Evolutionary conservation across 352 stramenopile genomes (phyloP), one percentile per base, ranked within the genome.

Genomic region (Pythium rhizo-oryzae): DNA sequence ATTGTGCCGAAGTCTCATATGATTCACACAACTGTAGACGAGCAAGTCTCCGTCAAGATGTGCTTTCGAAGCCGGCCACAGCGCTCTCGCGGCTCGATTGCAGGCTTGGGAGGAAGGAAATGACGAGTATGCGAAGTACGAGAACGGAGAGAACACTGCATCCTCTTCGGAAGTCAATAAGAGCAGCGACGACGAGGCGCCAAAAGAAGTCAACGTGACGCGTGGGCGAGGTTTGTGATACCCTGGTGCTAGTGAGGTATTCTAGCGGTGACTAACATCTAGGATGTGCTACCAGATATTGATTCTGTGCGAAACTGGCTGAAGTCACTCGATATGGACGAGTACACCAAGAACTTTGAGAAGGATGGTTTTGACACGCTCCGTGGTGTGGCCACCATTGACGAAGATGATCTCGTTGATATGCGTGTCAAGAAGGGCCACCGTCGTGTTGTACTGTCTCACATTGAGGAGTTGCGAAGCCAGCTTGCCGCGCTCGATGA

Each of bases 351-450:
- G 59, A 91, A 89, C 75, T 96, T 96, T 70, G 87, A 96, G 62
- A 90, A 91, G 58, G 88, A 96, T 70, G 88, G 88, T 19, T 96
- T 96, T 65, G 88, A 96, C 72, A 94, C 86, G 47, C 69, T 96
- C 13, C 84, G 87, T 52, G 87, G 86, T 43, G 86, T 96, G 33
- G 86, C 87, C 41, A 96, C 86, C 16, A 94, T 96, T 43, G 82
- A 96, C 53, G 88, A 96, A 81, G 80, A 92, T 24, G 88, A 96
- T 46, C 74, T 96, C 56, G 87, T 94, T 55, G 88, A 96, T 55
- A 96, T 96, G 88, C 71, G 85, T 41, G 88, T 96, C 57, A 96
- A 96, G 75, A 96, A 96, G 65, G 88, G 87, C 8, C 88, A 96
- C 73, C 85, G 88, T 15, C 82, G 88, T 50, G 79, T 93, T n/a